Percentiles rank a stretch among this genome's conserved stretches.
phyloP scores from a whole-genome alignment of 1,284 basidiomycete genomes.

The Melampsora americana region DNA sequence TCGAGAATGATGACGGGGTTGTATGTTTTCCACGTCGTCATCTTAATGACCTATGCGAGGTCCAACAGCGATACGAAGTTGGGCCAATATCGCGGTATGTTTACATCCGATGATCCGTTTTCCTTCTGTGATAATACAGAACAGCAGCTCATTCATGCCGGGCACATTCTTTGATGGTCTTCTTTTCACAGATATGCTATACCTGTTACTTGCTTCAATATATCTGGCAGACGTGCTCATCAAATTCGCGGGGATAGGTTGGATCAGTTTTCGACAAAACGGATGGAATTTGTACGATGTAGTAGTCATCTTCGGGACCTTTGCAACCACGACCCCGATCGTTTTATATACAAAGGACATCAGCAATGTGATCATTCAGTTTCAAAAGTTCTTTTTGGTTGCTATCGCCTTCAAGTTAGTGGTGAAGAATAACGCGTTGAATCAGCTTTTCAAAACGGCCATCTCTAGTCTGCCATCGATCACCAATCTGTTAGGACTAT shows the following conservation, averaged over 20 bases:
- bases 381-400: constrained; percentile 92
- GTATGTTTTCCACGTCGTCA: constrained; percentile 78
- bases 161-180: neutral
- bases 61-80: constrained; percentile 22
- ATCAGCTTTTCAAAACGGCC: constrained; percentile 94
- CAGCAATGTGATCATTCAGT: constrained; percentile 58
- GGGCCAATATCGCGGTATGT: constrained; percentile 37
- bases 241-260: constrained; percentile 78
- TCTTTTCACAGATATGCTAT: constrained; percentile 67
- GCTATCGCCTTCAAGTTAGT: constrained; percentile 91
- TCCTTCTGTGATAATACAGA: neutral
- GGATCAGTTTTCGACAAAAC: constrained; percentile 75
- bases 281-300: constrained; percentile 85
- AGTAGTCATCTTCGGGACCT: constrained; percentile 74
- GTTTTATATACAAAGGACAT: constrained; percentile 56
- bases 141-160: neutral
- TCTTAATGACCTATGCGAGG: constrained; percentile 63
- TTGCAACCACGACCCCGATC: constrained; percentile 76
- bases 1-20: constrained; percentile 74
- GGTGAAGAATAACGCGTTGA: constrained; percentile 80
- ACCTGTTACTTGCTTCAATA: constrained; percentile 69
- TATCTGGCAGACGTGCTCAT: constrained; percentile 77
- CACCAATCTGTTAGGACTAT: constrained; percentile 77
- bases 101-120: neutral
- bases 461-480: constrained; percentile 84